These are phyloP conservation scores for Tylopilus orsonianus DNA, from an alignment of 1,284 basidiomycete species.

Conservation along the genomic window DNA sequence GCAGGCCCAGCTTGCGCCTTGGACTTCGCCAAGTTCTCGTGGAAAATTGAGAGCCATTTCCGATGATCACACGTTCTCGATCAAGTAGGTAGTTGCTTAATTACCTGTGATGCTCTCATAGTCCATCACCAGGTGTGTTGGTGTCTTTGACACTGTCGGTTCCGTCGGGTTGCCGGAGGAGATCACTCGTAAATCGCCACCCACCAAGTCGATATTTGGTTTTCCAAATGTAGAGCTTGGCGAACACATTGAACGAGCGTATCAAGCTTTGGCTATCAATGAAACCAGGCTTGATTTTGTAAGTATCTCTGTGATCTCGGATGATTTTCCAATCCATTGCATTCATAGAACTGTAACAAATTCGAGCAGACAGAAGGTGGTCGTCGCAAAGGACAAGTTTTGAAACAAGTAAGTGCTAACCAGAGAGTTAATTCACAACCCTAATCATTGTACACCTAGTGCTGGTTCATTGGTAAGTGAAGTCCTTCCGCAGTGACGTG, in stretches of 20 bases:
- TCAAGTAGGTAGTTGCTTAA: conserved; percentile 48
- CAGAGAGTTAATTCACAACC: not conserved
- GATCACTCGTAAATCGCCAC: conserved; percentile 42
- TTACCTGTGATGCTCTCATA: conserved; percentile 3
- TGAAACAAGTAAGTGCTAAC: conserved; percentile 52
- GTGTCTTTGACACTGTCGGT: conserved; percentile 74
- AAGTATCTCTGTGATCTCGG: conserved; percentile 24
- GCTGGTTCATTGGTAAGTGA: conserved; percentile 63
- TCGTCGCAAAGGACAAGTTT: conserved; percentile 50
- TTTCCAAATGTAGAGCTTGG: conserved; percentile 60
- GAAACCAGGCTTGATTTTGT: conserved; percentile 68
- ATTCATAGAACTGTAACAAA: conserved; percentile 54
- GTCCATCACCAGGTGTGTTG: conserved; percentile 51
- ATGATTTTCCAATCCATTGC: not conserved
- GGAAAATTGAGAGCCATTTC: conserved; percentile 52
- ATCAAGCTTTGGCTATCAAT: conserved; percentile 66
- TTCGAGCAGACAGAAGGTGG: conserved; percentile 60
- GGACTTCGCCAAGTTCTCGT: conserved; percentile 47
- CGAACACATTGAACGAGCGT: conserved; percentile 61
- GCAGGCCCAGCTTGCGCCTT: conserved; percentile 47
- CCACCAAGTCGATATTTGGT: conserved; percentile 54
- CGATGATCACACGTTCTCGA: conserved; percentile 48
- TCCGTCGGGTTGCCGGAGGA: conserved; percentile 67
- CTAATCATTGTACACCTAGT: conserved; percentile 38
- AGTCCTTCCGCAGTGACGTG: not conserved